Percentiles rank a stretch among this genome's conserved stretches.
Evolutionary conservation across 257 asterid species (phyloP).

Genomic region (Solanum chmielewskii): DNA sequence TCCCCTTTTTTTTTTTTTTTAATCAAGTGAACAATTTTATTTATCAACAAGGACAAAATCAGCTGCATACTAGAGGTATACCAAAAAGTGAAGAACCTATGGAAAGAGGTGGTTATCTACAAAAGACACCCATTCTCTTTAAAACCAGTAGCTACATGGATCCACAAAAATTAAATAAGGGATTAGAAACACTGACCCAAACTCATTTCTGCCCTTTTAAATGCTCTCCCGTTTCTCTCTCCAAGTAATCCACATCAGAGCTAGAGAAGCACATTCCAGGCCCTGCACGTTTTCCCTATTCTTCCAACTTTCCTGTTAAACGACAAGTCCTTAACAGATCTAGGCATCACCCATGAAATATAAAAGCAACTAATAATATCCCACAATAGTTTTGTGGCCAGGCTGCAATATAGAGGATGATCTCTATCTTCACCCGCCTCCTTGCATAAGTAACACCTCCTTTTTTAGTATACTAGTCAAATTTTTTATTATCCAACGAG

Average conservation of each 20-base stretch:
- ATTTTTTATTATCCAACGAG: background rate
- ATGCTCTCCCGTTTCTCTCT: background rate
- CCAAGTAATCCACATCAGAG: background rate
- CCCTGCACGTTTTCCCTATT: background rate
- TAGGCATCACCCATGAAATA: background rate
- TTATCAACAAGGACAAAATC: background rate
- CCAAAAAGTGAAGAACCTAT: background rate
- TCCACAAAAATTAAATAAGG: background rate
- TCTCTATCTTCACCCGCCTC: background rate
- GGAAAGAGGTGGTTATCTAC: background rate
- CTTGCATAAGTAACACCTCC: background rate
- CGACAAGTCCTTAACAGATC: background rate
- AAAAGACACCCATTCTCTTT: background rate
- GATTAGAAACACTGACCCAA: background rate
- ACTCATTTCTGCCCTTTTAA: background rate
- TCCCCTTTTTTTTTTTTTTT: background rate
- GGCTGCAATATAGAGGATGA: background rate
- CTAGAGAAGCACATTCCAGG: background rate
- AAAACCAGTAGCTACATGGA: background rate
- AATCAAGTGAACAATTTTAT: background rate
- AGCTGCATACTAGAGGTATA: background rate
- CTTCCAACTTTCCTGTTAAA: background rate
- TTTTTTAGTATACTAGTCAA: background rate
- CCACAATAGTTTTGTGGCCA: background rate
- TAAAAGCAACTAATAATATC: background rate